Evolutionary conservation across 441 rosid species (phyloP).

Genomic region (Populus hybrid): DNA sequence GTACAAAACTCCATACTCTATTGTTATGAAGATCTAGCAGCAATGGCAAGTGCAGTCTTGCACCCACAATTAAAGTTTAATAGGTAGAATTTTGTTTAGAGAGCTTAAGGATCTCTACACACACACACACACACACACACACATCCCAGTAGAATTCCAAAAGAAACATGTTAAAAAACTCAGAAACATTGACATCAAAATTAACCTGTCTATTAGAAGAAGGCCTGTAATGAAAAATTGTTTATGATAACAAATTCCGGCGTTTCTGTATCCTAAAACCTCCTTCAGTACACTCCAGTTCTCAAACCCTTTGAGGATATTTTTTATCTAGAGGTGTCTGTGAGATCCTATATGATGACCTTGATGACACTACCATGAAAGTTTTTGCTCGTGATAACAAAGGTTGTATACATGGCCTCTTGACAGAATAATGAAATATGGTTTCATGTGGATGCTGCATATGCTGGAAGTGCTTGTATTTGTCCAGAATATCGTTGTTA

Average conservation of each 20-base stretch:
- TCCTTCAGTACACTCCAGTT: background rate
- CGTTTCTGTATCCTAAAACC: background rate
- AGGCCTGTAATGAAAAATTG: background rate
- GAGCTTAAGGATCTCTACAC: no score
- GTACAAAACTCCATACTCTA: background rate
- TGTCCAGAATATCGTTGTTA: slow-evolving; percentile 74
- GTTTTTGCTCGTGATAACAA: background rate
- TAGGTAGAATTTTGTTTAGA: background rate
- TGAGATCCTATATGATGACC: background rate
- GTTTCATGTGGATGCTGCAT: slow-evolving; percentile 93
- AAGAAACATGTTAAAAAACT: background rate
- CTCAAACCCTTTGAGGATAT: background rate
- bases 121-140: background rate
- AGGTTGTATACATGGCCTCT: slow-evolving; percentile 13
- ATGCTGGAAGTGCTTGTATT: slow-evolving; percentile 90
- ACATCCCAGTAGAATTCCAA: background rate
- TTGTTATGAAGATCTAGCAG: background rate
- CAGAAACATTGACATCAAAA: background rate
- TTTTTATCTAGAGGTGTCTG: background rate
- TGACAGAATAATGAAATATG: slow-evolving; percentile 61
- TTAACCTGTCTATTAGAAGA: background rate
- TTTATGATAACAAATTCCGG: background rate
- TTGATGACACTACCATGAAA: background rate
- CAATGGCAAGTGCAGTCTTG: background rate
- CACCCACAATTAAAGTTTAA: background rate